Evolutionary conservation across 192 early-diverging fungal species (phyloP).

Genomic region (Kickxella alabastrina): DNA sequence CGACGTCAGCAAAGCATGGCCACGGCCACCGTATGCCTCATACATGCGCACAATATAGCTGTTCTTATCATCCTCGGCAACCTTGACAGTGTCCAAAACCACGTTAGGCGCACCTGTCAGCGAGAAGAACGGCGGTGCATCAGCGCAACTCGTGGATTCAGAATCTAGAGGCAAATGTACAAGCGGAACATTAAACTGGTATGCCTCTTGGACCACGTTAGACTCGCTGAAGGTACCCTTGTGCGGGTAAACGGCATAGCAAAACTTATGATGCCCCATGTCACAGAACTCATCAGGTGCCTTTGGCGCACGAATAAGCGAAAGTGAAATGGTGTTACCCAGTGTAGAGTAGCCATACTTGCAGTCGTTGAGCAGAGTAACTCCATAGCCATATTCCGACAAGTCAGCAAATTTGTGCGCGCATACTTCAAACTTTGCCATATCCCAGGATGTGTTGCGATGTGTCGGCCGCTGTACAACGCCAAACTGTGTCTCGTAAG

Average conservation of each 20-base stretch:
- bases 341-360: constrained; percentile 93
- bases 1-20: constrained; percentile 13
- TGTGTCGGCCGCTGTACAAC: constrained; percentile 87
- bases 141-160: too few species aligned
- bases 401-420: constrained; percentile 95
- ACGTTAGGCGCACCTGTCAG: constrained; percentile 58
- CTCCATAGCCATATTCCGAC: constrained; percentile 90
- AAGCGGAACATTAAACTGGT: constrained; percentile 84
- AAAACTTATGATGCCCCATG: constrained; percentile 70
- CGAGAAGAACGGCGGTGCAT: constrained; percentile 35
- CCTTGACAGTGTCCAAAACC: constrained; percentile 86
- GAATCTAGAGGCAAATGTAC: constrained; percentile 27
- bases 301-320: constrained; percentile 84
- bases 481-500: constrained; percentile 95
- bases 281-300: constrained; percentile 54
- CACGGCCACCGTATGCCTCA: constrained; percentile 84
- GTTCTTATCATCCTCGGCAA: constrained; percentile 70
- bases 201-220: constrained; percentile 80
- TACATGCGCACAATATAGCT: constrained; percentile 76
- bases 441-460: constrained; percentile 86
- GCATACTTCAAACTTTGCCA: constrained; percentile 89
- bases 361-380: constrained; percentile 89
- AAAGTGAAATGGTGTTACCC: constrained; percentile 75
- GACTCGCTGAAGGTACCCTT: constrained; percentile 76
- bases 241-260: constrained; percentile 89